A percentile compares a stretch with the other conserved stretches of the same genome.
Conservation (phyloP, 371 early-diverging fungal genomes). For the Coemansia sp. region DNA sequence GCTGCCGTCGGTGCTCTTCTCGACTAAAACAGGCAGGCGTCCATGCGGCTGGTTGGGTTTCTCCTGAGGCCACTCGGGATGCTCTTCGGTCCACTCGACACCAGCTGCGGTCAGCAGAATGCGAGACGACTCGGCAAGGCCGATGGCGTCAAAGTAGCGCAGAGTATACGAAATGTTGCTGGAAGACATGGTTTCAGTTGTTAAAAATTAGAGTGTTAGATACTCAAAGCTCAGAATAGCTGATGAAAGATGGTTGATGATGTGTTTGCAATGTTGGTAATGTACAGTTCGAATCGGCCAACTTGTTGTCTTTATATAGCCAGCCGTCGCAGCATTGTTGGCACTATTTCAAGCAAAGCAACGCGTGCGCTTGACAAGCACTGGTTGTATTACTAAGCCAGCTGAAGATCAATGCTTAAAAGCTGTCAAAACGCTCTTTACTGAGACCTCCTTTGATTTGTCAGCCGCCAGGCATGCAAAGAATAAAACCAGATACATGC, state of each 20-base stretch:
- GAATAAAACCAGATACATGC: not conserved
- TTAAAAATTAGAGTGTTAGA: not conserved
- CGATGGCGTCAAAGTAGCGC: slow-evolving; percentile 36
- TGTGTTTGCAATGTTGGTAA: not conserved
- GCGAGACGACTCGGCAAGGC: slow-evolving; percentile 37
- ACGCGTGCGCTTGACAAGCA: not conserved
- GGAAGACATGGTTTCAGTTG: not conserved
- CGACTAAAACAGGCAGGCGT: slow-evolving; percentile 56
- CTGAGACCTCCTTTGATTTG: not conserved
- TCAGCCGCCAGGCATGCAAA: not conserved
- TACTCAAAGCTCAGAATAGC: not conserved
- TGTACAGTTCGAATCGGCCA: not conserved
- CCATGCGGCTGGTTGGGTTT: slow-evolving; percentile 57
- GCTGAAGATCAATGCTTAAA: not conserved
- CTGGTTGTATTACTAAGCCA: not conserved
- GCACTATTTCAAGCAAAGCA: not conserved
- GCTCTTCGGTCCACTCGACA: slow-evolving; percentile 43
- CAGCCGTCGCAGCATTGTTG: not conserved
- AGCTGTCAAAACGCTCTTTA: not conserved
- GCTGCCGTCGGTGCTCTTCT: slow-evolving; percentile 39
- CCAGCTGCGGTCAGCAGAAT: slow-evolving; percentile 28
- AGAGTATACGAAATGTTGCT: slow-evolving; percentile 19
- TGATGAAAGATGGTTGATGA: not conserved
- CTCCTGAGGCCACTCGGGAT: slow-evolving; percentile 51
- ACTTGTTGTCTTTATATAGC: not conserved